Base-by-base conservation (phyloP, 805 yeast species). In the Cyberlindnera sargentensis region DNA sequence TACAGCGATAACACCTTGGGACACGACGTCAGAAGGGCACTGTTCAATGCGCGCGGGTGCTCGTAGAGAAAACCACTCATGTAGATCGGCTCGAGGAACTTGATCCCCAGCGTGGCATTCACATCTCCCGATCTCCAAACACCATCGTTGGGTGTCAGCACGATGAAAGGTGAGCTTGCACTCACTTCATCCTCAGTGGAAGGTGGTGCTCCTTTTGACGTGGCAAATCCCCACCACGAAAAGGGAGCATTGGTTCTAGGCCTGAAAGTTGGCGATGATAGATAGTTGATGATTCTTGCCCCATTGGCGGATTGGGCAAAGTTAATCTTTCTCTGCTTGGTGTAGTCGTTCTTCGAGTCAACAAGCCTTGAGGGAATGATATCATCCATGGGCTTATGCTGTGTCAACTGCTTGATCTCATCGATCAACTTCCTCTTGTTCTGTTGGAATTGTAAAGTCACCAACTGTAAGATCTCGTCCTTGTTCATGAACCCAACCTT, bases 61-160 rank as follows among this genome's bases (percentile, higher is more conserved):
- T 53, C 20, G 46, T 70, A 67, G 5, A 58, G 47, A 9, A 70
- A 38, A 29, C 58, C 64, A 8, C 62, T 64, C 41, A 70, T 44
- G 47, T 62, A 64, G 3, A 69, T 48, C 7, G 74, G 72, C 33
- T 66, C 64, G 8, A 58, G 47, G 40, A 70, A 68, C 42, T 65
- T 58, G 10, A 68, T 57, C 0, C 70, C 70, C 45, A 68, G 25
- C 4, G 52, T 39, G 4, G 48, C 47, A 1, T 42, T 28, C 1
- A 44, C 9, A 1, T 40, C 43, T 1, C 44, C 29, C 6, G 53
- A 42, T 40, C 42, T 51, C 61, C 60, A 51, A 44, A 65, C 64
- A 9, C 51, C 51, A 11, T 50, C 50, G 33, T 39, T 39, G 4
- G 44, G 25, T 3, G 58, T 51, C 5, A 59, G 38, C 1, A 53